These are phyloP conservation scores for Scheffersomyces titani DNA, from an alignment of 1,139 yeast genomes.

Conservation along the genomic window DNA sequence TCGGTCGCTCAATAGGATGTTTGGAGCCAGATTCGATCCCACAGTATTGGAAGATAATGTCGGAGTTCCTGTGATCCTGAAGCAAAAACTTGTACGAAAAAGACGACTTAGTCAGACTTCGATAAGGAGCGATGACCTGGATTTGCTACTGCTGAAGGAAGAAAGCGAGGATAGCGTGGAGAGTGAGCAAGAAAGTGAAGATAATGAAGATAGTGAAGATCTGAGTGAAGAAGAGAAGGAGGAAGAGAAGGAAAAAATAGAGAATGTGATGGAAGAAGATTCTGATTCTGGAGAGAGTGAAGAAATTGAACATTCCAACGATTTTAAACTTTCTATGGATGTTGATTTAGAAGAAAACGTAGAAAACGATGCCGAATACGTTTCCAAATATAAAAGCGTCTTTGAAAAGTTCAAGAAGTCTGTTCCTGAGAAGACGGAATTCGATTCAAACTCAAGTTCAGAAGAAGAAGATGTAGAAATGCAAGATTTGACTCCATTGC, in stretches of 20 bases:
- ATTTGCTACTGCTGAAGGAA: not conserved
- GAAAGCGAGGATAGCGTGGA: constrained; percentile 8
- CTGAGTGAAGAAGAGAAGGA: constrained; percentile 8
- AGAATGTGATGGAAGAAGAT: constrained; percentile 3
- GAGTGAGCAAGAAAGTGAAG: constrained; percentile 11
- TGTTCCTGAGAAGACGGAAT: constrained; percentile 5
- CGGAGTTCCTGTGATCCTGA: constrained; percentile 10
- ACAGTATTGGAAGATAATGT: constrained; percentile 19
- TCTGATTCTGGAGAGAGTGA: constrained; percentile 7
- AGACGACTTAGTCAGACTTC: constrained; percentile 17
- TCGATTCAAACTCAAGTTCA: constrained; percentile 21
- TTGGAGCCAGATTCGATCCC: constrained; percentile 67
- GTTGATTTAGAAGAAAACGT: constrained; percentile 1
- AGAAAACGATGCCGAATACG: constrained; percentile 18
- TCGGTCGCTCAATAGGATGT: constrained; percentile 36
- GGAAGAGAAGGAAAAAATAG: constrained; percentile 11
- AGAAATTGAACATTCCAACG: not conserved
- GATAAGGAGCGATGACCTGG: constrained; percentile 10
- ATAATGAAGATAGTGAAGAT: constrained; percentile 14
- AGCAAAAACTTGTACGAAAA: constrained; percentile 12
- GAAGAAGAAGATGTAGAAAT: constrained; percentile 32
- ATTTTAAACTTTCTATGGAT: constrained; percentile 6
- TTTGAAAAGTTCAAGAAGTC: constrained; percentile 30
- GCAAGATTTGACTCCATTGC: constrained; percentile 72
- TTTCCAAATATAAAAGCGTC: constrained; percentile 32